Conservation (phyloP, 306 rosid genomes). For the Trifolium pratense region DNA sequence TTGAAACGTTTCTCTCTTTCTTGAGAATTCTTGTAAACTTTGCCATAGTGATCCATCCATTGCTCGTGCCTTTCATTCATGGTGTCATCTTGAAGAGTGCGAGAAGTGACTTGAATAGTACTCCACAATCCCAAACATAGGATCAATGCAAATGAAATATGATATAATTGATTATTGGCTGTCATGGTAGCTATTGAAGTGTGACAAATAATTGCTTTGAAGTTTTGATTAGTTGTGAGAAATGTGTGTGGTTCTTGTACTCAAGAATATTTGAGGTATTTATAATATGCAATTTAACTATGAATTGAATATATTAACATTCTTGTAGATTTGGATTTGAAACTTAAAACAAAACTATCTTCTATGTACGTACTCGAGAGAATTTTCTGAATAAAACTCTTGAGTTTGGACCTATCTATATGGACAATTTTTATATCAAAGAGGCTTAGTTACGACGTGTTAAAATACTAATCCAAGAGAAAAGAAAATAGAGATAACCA, state of each 20-base stretch:
- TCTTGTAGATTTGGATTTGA: no score
- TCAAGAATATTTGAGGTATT: neutral
- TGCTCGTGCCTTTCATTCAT: constrained; percentile 43
- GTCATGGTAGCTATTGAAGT: neutral
- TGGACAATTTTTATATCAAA: no score
- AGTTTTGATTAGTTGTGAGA: neutral
- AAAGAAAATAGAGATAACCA: no score
- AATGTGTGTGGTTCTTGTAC: neutral
- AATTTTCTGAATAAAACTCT: no score
- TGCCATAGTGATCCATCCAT: constrained; percentile 44
- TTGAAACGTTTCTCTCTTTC: constrained; percentile 39
- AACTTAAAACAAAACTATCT: no score
- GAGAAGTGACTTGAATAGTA: constrained; percentile 41
- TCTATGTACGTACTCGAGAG: no score
- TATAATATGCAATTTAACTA: neutral
- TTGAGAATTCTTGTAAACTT: neutral
- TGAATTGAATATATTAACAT: neutral
- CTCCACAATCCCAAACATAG: constrained; percentile 43
- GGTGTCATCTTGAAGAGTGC: constrained; percentile 45
- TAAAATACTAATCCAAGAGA: no score
- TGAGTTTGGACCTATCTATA: no score
- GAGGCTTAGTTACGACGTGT: no score
- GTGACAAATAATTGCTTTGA: no score
- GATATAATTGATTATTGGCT: neutral
- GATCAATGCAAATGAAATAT: constrained; percentile 23